A percentile compares a stretch with the other conserved stretches of the same genome.
These are phyloP conservation scores for Ceratobasidium sp. DNA, from an alignment of 1,284 basidiomycete species.

Conservation along the genomic window DNA sequence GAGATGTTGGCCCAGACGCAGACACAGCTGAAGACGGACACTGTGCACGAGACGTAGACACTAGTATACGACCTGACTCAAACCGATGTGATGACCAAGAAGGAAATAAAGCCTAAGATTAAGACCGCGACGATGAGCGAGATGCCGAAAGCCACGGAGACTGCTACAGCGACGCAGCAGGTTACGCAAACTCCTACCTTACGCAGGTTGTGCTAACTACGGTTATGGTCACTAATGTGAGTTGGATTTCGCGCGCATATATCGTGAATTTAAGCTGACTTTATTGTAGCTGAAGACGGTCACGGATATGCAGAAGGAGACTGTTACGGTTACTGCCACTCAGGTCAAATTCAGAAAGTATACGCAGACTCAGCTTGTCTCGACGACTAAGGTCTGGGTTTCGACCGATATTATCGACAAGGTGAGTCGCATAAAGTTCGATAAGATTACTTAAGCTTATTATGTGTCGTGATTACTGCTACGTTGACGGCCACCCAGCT, in stretches of 20 bases:
- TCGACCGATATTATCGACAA: conserved; percentile 43
- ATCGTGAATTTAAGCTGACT: neutral
- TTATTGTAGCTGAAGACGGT: neutral
- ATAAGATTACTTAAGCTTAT: neutral
- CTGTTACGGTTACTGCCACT: conserved; percentile 36
- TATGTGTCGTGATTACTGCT: neutral
- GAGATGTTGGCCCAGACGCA: no score
- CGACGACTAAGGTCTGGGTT: conserved; percentile 48
- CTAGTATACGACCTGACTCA: conserved; percentile 20
- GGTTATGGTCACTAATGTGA: conserved; percentile 26
- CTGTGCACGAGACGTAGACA: no score
- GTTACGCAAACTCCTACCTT: conserved; percentile 11
- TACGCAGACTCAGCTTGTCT: conserved; percentile 41
- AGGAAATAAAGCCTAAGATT: conserved; percentile 39
- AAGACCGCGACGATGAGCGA: no score
- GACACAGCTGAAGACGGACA: no score
- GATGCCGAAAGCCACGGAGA: no score
- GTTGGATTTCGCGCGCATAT: neutral
- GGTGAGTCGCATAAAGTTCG: conserved; percentile 1
- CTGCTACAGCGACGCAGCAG: conserved; percentile 13
- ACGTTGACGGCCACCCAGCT: conserved; percentile 29
- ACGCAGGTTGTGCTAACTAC: conserved; percentile 36
- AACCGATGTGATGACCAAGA: conserved; percentile 7
- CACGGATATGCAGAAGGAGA: conserved; percentile 40
- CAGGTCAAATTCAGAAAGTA: conserved; percentile 25